Base-by-base conservation (phyloP, 371 early-diverging fungal species). In the Globomyces sp. region DNA sequence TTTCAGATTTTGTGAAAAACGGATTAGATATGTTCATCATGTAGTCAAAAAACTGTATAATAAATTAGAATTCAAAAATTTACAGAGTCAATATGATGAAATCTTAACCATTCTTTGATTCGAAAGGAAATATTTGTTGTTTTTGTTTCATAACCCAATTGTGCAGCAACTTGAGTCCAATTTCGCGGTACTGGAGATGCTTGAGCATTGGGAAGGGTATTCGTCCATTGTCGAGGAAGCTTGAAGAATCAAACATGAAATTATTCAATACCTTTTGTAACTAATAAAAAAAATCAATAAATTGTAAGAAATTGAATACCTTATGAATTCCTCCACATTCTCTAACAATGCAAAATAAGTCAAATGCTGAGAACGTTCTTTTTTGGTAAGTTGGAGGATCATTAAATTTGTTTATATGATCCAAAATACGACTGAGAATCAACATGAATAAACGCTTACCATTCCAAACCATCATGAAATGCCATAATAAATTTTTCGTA, bases 61-160 rank as follows among this genome's bases (percentile, higher is more conserved):
- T 24, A 24, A 24, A 24, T 24, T 24, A 24, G 24, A 24, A 24
- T 24, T 24, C 24, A 24, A 24, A 24, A 24, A 24, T 24, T 24
- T 24, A 24, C 24, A 24, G 67, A 46, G 62, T 60, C 67, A 45
- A 74, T 68, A 64, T 74, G 74, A 68, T 74, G 68, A 34, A 58
- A 61, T 9, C 62, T 57, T 41, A 71, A 57, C 74, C 74, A 74
- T 49, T 65, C 71, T 58, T 74, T 74, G 63, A 74, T 64, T 11
- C 74, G 53, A 4, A 64, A 68, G 0, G 74, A 68, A 58, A 74
- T 74, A 58, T 74, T 74, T 50, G 67, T 71, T n/a, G 69, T 69
- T 36, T 72, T 71, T 8, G 71, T 65, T 46, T 71, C 70, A 50
- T 68, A 71, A 34, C 74, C 74, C 8, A 74, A 58, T 11, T 66